Evolutionary conservation across 208 protist species (phyloP).

Genomic region (Wallacemonas sp.): DNA sequence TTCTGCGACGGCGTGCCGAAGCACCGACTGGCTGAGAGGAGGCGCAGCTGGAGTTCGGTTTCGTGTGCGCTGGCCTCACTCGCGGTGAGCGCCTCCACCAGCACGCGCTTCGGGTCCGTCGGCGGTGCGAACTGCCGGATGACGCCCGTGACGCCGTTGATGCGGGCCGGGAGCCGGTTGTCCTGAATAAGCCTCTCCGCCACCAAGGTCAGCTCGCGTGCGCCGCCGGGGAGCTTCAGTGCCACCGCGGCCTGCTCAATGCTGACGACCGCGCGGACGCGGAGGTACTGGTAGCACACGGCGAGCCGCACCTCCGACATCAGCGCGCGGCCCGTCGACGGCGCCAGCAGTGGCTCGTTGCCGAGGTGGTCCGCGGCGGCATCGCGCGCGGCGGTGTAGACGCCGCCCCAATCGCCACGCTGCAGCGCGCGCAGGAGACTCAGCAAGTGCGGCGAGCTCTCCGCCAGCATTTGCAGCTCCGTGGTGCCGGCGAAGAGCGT

Average conservation of each 20-base stretch:
- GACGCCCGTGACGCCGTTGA: slow-evolving; percentile 13
- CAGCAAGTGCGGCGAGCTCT: slow-evolving; percentile 24
- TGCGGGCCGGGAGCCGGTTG: slow-evolving; percentile 5
- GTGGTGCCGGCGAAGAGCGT: slow-evolving; percentile 23
- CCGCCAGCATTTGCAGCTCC: slow-evolving; percentile 37
- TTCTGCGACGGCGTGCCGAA: background rate
- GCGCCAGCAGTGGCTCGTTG: background rate
- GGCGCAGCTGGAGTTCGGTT: slow-evolving; percentile 26
- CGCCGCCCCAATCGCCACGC: slow-evolving; percentile 30
- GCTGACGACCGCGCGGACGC: background rate
- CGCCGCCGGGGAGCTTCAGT: slow-evolving; percentile 5
- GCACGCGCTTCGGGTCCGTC: slow-evolving; percentile 5
- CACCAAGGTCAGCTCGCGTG: background rate
- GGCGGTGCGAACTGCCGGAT: slow-evolving; percentile 21
- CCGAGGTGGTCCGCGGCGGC: slow-evolving; percentile 24
- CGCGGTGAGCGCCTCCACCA: slow-evolving; percentile 23
- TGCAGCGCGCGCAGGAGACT: slow-evolving; percentile 28
- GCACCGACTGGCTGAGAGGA: slow-evolving; percentile 20
- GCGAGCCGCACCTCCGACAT: slow-evolving; percentile 23
- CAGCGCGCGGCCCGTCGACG: slow-evolving; percentile 22
- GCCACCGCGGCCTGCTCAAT: background rate
- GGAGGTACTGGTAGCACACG: slow-evolving; percentile 40
- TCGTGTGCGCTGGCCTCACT: slow-evolving; percentile 16
- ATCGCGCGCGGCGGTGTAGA: slow-evolving; percentile 22
- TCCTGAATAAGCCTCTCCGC: slow-evolving; percentile 5